Evolutionary conservation across 83 land plant species (phyloP).

Genomic region (Picea mariana): DNA sequence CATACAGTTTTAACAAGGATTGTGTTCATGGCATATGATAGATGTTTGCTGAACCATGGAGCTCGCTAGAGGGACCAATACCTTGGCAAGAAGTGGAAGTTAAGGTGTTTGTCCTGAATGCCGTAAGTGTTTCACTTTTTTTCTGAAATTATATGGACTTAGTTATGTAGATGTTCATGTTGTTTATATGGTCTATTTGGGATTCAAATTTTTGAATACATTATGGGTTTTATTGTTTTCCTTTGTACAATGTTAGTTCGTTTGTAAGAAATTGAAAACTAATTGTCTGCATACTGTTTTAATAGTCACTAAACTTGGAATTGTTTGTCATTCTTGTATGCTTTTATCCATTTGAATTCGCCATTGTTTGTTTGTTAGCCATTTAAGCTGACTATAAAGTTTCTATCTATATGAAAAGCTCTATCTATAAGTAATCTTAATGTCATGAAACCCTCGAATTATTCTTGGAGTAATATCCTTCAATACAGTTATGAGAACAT

Average conservation of each 20-base stretch:
- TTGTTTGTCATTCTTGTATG: not conserved
- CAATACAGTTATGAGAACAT: not conserved
- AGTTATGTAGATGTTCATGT: no score
- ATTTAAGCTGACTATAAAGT: not conserved
- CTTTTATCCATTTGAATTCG: not conserved
- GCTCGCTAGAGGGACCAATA: conserved; percentile 40
- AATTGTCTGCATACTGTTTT: not conserved
- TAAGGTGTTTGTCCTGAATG: conserved; percentile 75
- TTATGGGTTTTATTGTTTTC: not conserved
- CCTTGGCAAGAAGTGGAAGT: conserved; percentile 86
- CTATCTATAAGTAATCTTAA: not conserved
- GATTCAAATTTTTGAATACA: no score
- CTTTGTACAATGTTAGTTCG: not conserved
- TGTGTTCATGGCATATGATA: conserved; percentile 14
- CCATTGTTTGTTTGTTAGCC: not conserved
- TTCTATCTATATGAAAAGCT: not conserved
- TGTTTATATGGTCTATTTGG: no score
- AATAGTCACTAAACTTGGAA: not conserved
- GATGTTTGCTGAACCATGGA: conserved; percentile 73
- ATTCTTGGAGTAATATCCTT: not conserved
- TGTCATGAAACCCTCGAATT: not conserved
- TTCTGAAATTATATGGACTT: no score
- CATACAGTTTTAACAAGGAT: no score
- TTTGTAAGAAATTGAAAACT: not conserved
- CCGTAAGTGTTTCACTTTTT: conserved; percentile 42